Conservation (phyloP, 2,329 filamentous ascomycete genomes). For the Chaetothyriales sp. region DNA sequence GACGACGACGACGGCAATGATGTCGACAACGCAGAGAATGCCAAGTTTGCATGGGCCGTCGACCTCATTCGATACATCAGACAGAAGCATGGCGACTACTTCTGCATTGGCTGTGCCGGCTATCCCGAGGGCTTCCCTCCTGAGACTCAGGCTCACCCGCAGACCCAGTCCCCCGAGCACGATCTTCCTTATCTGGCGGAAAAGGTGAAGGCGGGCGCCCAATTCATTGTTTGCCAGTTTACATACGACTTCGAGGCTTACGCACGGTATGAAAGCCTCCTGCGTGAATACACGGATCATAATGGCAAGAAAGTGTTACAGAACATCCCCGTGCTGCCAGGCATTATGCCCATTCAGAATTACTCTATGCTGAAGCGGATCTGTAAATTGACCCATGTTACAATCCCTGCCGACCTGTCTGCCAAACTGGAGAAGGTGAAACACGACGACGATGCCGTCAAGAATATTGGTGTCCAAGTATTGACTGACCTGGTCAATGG, state of each 20-base stretch:
- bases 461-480: slow-evolving; percentile 41
- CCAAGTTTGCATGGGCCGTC: slow-evolving; percentile 70
- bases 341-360: slow-evolving; percentile 93
- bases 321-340: slow-evolving; percentile 77
- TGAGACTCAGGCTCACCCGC: slow-evolving; percentile 68
- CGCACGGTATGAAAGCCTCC: slow-evolving; percentile 56
- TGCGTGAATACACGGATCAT: slow-evolving; percentile 70
- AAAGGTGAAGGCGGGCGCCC: slow-evolving; percentile 79
- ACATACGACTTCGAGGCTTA: slow-evolving; percentile 87
- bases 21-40: slow-evolving; percentile 38
- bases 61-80: slow-evolving; percentile 85
- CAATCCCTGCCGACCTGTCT: slow-evolving; percentile 56
- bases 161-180: slow-evolving; percentile 38
- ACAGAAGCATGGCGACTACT: slow-evolving; percentile 76
- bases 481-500: slow-evolving; percentile 68
- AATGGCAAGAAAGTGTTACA: slow-evolving; percentile 45
- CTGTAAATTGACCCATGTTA: slow-evolving; percentile 84
- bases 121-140: slow-evolving; percentile 94
- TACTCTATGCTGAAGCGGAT: slow-evolving; percentile 91
- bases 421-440: slow-evolving; percentile 39
- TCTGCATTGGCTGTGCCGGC: slow-evolving; percentile 84
- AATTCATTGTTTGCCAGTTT: slow-evolving; percentile 97
- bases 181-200: slow-evolving; percentile 82
- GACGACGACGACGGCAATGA: slow-evolving; percentile 22
- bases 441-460: slow-evolving; percentile 34